These are phyloP conservation scores for Tremella yokohamensis DNA, from an alignment of 768 basidiomycete species.

Conservation along the genomic window DNA sequence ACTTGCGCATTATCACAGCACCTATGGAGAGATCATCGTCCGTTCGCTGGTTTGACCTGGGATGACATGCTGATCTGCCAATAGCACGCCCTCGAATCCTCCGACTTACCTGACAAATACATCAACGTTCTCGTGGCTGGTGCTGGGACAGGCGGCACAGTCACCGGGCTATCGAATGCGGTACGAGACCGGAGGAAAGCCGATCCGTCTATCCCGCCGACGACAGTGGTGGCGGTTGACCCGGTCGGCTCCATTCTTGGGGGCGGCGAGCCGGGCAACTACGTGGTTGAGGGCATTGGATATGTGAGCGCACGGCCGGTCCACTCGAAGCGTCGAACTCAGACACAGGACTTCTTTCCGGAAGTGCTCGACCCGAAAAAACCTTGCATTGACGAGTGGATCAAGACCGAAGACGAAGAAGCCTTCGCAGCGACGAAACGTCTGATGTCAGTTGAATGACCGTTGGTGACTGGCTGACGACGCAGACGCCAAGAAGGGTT, in stretches of 20 bases:
- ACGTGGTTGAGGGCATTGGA: conserved; percentile 93
- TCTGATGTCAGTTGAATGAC: conserved; percentile 57
- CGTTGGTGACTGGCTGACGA: neutral
- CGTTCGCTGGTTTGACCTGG: conserved; percentile 7
- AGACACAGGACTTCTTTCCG: conserved; percentile 70
- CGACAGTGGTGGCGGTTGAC: conserved; percentile 74
- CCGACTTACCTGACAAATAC: conserved; percentile 31
- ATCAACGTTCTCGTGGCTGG: conserved; percentile 73
- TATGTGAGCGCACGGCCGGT: conserved; percentile 34
- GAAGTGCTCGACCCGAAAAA: conserved; percentile 71
- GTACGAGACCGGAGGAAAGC: conserved; percentile 21
- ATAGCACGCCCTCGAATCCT: conserved; percentile 61
- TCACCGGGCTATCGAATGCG: conserved; percentile 62
- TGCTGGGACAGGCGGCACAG: conserved; percentile 91
- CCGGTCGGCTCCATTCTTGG: conserved; percentile 90
- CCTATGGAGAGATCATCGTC: conserved; percentile 82
- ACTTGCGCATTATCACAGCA: conserved; percentile 81
- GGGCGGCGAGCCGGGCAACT: conserved; percentile 57
- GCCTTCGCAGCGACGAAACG: conserved; percentile 70
- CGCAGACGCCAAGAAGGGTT: conserved; percentile 70
- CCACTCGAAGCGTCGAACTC: neutral
- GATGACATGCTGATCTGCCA: conserved; percentile 26
- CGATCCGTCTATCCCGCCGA: conserved; percentile 7
- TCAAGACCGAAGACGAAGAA: conserved; percentile 78
- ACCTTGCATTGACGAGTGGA: conserved; percentile 60